These are phyloP conservation scores for Baudoinia panamericana DNA, from an alignment of 495 filamentous ascomycete genomes.

Conservation along the genomic window DNA sequence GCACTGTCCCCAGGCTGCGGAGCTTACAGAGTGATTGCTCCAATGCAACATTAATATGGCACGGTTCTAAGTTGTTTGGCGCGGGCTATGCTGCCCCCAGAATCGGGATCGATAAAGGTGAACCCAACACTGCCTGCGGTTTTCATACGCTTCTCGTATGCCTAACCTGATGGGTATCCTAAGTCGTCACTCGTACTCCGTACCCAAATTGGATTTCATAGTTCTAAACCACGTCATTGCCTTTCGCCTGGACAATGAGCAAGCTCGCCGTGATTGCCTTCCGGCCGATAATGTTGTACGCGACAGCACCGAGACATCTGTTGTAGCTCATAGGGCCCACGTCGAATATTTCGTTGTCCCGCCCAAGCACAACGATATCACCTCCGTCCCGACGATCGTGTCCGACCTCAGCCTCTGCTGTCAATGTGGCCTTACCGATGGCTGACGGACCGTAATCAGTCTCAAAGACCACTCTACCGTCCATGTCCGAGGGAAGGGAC, in stretches of 20 bases:
- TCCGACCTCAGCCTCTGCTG: conserved; percentile 47
- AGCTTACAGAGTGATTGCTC: no score
- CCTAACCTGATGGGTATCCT: no score
- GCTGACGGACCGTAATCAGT: conserved; percentile 13
- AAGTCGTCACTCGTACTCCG: no score
- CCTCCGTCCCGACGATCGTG: conserved; percentile 55
- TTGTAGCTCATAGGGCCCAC: conserved; percentile 30
- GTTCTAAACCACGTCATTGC: neutral
- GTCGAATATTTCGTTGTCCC: conserved; percentile 33
- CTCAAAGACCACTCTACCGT: conserved; percentile 49
- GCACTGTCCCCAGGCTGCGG: no score
- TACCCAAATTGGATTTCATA: no score
- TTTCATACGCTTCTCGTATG: no score
- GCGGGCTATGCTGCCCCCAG: no score
- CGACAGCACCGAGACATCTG: conserved; percentile 54
- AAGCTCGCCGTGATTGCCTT: conserved; percentile 54
- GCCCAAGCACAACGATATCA: conserved; percentile 65
- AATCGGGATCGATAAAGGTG: no score
- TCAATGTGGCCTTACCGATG: conserved; percentile 22
- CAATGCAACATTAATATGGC: no score
- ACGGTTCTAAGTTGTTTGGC: no score
- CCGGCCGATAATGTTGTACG: conserved; percentile 49
- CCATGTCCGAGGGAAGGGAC: conserved; percentile 45
- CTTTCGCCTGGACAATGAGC: conserved; percentile 57
- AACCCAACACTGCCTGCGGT: no score